Conservation (phyloP, 306 rosid genomes). For the Castanea crenata region DNA sequence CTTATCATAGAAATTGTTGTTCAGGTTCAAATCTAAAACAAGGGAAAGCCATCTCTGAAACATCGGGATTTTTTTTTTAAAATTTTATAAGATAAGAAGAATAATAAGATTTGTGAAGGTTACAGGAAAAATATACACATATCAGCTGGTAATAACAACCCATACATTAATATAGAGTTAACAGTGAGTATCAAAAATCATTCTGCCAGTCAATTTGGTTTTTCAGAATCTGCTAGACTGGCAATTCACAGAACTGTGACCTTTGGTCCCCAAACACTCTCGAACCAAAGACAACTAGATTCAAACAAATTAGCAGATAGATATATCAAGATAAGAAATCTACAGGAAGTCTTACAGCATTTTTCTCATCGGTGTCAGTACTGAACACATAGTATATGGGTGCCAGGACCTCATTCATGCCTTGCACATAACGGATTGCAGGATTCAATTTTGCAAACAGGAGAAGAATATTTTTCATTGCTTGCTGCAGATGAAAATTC, state of each 20-base stretch:
- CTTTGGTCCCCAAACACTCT: not conserved
- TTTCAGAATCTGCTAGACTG: not conserved
- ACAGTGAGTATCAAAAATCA: not conserved
- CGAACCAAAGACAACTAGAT: not conserved
- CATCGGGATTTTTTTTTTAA: not conserved
- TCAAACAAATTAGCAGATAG: not conserved
- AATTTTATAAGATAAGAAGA: not conserved
- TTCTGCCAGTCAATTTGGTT: not conserved
- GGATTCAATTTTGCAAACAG: conserved; percentile 77
- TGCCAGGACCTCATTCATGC: conserved; percentile 92
- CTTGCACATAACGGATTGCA: conserved; percentile 80
- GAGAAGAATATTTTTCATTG: conserved; percentile 79
- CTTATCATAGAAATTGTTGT: not conserved
- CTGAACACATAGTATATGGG: conserved; percentile 69
- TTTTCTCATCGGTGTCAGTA: conserved; percentile 55
- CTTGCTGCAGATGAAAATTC: conserved; percentile 49
- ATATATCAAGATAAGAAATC: not conserved
- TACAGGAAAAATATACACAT: not conserved
- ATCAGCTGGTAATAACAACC: not conserved
- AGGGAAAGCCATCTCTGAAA: not conserved
- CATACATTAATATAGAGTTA: not conserved
- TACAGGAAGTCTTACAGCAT: conserved; percentile 54
- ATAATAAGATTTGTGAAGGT: not conserved
- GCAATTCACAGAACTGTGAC: not conserved
- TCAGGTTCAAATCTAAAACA: not conserved